Evolutionary conservation across 73 alveolate species (phyloP).

Genomic region (Paramecium biaurelia): DNA sequence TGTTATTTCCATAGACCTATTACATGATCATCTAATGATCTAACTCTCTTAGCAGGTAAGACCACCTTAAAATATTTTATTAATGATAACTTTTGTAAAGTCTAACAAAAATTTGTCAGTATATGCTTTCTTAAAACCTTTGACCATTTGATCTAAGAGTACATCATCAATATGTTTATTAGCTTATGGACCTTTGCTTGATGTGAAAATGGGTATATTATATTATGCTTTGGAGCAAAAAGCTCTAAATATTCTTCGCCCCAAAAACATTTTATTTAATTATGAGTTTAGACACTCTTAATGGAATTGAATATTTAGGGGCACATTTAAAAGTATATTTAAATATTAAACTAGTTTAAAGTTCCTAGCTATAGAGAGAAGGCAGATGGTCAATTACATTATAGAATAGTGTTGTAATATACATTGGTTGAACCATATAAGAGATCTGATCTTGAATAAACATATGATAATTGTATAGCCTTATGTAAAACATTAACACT

Average conservation of each 20-base stretch:
- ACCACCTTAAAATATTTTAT: neutral
- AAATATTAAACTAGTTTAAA: neutral
- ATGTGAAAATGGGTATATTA: neutral
- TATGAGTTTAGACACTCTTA: conserved; percentile 48
- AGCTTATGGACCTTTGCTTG: neutral
- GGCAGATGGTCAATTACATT: neutral
- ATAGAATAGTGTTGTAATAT: neutral
- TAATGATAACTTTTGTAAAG: neutral
- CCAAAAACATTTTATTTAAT: neutral
- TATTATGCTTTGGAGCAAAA: neutral
- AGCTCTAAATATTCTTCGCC: neutral
- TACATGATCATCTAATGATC: conserved; percentile 44
- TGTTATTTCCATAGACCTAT: conserved; percentile 18
- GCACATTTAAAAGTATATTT: conserved; percentile 2
- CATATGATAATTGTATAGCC: conserved; percentile 11
- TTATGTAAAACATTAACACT: neutral
- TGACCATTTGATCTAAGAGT: neutral
- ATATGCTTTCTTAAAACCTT: conserved; percentile 6
- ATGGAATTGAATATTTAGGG: conserved; percentile 44
- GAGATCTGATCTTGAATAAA: conserved; percentile 27
- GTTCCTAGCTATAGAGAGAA: conserved; percentile 33
- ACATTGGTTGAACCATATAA: conserved; percentile 25
- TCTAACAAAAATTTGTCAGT: neutral
- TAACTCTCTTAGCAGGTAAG: conserved; percentile 34
- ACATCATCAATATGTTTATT: neutral